Conservation (phyloP, 2,329 filamentous ascomycete species). For the Epichloe aotearoae region DNA sequence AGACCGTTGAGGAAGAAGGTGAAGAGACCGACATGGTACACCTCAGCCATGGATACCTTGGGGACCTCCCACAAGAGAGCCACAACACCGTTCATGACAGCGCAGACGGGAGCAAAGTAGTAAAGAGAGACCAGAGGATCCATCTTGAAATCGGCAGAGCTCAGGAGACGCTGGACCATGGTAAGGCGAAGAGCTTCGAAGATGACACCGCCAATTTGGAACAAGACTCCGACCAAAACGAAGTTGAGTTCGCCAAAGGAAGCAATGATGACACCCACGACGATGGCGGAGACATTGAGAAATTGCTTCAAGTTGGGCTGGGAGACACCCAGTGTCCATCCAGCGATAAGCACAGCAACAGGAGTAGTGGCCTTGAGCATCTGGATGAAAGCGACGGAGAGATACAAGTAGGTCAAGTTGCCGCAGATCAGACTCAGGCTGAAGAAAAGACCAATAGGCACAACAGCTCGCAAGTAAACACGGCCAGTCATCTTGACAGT, state of each 20-base stretch:
- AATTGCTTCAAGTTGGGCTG: slow-evolving; percentile 77
- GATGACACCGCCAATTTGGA: slow-evolving; percentile 63
- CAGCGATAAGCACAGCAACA: slow-evolving; percentile 79
- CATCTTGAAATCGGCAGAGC: slow-evolving; percentile 81
- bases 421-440: slow-evolving; percentile 91
- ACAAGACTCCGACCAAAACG: slow-evolving; percentile 64
- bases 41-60: slow-evolving; percentile 51
- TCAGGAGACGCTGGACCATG: slow-evolving; percentile 73
- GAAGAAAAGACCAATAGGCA: slow-evolving; percentile 93
- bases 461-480: slow-evolving; percentile 84
- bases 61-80: slow-evolving; percentile 65
- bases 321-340: slow-evolving; percentile 76
- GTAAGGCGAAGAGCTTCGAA: slow-evolving; percentile 75
- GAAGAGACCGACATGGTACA: slow-evolving; percentile 59
- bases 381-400: slow-evolving; percentile 94
- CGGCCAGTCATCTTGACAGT: slow-evolving; percentile 93
- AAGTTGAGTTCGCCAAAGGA: slow-evolving; percentile 95
- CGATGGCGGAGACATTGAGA: slow-evolving; percentile 87
- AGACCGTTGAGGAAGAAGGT: slow-evolving; percentile 64
- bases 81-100: slow-evolving; percentile 64
- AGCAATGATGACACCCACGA: slow-evolving; percentile 86
- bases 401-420: slow-evolving; percentile 89
- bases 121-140: slow-evolving; percentile 79
- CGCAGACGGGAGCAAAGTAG: slow-evolving; percentile 80
- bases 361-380: slow-evolving; percentile 99